phyloP scores from a whole-genome alignment of 2,329 filamentous ascomycete genomes.

The Xylaria multiplex region DNA sequence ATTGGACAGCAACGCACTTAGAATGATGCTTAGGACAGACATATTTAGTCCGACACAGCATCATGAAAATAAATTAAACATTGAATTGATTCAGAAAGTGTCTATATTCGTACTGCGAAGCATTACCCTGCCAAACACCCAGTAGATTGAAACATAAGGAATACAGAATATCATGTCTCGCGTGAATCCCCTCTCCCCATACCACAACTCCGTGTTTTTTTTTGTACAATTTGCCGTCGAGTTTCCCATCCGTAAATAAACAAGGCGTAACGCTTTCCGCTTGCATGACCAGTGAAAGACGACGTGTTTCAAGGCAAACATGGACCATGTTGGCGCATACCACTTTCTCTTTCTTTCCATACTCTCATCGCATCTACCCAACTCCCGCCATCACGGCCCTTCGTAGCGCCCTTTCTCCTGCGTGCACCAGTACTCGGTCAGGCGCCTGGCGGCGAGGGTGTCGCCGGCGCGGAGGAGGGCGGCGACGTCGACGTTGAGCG shows the following conservation, averaged over 20 bases:
- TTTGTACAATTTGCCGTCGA: conserved; percentile 33
- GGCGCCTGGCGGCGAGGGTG: conserved; percentile 70
- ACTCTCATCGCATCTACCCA: not conserved
- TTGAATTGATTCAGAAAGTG: conserved; percentile 18
- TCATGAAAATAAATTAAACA: conserved; percentile 27
- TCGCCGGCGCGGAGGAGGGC: conserved; percentile 76
- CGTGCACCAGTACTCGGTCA: conserved; percentile 77
- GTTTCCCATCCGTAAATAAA: conserved; percentile 3
- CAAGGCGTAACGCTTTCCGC: not conserved
- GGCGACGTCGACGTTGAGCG: conserved; percentile 82
- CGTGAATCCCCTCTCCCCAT: conserved; percentile 1
- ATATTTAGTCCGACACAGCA: conserved; percentile 17
- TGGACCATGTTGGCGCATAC: not conserved
- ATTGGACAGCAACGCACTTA: conserved; percentile 35
- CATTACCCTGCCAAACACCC: conserved; percentile 1
- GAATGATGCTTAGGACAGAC: conserved; percentile 11
- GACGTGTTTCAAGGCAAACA: not conserved
- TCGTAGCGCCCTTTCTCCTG: conserved; percentile 60
- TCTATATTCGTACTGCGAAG: conserved; percentile 11
- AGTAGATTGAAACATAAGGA: conserved; percentile 3
- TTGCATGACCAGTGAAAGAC: not conserved
- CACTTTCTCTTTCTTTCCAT: not conserved
- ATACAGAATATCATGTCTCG: conserved; percentile 23
- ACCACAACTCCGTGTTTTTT: conserved; percentile 22
- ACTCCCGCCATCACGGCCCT: conserved; percentile 45